Percentiles rank a stretch among this genome's conserved stretches.
Evolutionary conservation across 176 grass and related monocot species (phyloP).

Genomic region (Aechmea fasciata): DNA sequence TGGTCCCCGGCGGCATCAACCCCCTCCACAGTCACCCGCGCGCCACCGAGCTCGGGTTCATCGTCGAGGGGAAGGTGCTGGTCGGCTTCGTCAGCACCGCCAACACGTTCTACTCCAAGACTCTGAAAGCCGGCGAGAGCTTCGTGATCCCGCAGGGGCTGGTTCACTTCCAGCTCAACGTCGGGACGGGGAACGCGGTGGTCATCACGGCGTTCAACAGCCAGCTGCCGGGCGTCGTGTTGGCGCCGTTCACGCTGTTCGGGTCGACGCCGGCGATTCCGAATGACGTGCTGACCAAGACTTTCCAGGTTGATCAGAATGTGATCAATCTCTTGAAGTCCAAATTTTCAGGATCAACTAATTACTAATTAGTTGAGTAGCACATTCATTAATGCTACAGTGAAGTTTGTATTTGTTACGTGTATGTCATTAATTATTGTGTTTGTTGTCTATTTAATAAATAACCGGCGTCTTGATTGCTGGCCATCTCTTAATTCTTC

Average conservation of each 20-base stretch:
- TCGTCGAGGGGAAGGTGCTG: background rate
- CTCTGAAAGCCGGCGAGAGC: background rate
- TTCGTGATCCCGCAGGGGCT: slow-evolving; percentile 13
- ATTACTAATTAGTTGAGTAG: no score
- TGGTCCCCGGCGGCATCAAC: slow-evolving; percentile 14
- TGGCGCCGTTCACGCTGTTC: background rate
- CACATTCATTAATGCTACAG: no score
- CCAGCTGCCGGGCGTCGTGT: slow-evolving; percentile 3
- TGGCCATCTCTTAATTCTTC: no score
- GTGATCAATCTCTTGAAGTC: background rate
- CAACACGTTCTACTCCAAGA: slow-evolving; percentile 11
- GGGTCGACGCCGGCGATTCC: slow-evolving; percentile 6
- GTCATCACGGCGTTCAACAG: slow-evolving; percentile 13
- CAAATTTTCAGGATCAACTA: background rate
- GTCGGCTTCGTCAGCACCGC: slow-evolving; percentile 8
- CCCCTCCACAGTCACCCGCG: slow-evolving; percentile 17
- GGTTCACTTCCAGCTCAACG: slow-evolving; percentile 18
- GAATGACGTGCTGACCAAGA: slow-evolving; percentile 6
- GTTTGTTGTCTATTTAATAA: no score
- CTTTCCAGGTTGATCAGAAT: slow-evolving; percentile 3
- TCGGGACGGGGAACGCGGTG: background rate
- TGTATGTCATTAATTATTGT: no score
- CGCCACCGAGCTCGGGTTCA: background rate
- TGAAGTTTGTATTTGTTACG: no score
- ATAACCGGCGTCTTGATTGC: no score